Evolutionary conservation across 257 asterid genomes (phyloP), one percentile per base, ranked within the genome.

Genomic region (Scutellaria galericulata): DNA sequence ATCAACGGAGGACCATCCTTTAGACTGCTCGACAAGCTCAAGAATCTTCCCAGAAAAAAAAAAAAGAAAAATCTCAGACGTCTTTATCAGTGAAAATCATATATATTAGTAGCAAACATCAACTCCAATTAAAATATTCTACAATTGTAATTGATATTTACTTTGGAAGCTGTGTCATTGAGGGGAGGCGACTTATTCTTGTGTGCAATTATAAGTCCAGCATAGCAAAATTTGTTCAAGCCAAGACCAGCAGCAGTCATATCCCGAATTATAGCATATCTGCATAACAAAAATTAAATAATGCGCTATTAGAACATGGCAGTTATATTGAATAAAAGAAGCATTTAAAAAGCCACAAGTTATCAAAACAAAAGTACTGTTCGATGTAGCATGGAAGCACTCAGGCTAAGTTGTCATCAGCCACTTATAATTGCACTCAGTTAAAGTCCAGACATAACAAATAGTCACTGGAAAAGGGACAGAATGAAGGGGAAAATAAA

Each of bases 191-290:
- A 71, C 89, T 83, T 86, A 79, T 92, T 89, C 84, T 47, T 84
- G 77, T 95, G 92, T 59, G 97, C 98, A 51, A 80, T 80, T 72
- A 95, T 89, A 67, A 95, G 83, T 67, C 97, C 99, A 67, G 99
- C 95, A 73, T 95, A 95, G 80, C 99, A 89, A 75, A 78, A 95
- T 76, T 79, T 88, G 82, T 95, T 91, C 88, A 95, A 85, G 70
- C 97, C 99, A 76, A 95, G 96, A 81, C 96, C 97, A 79, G 93
- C 97, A 71, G 97, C 92, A 51, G 97, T 92, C 99, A 95, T 92
- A 80, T 95, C 99, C 72, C 96, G 82, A 73, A 95, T 94, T 75
- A 95, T 88, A 46, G 97, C 96, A 73, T 79, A 77, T 79, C 99
- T 95, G 84, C 80, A 86, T 68, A 27, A 61, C 44, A 62, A 74